Conservation (phyloP, 805 yeast species). For the Naumovozyma baii region DNA sequence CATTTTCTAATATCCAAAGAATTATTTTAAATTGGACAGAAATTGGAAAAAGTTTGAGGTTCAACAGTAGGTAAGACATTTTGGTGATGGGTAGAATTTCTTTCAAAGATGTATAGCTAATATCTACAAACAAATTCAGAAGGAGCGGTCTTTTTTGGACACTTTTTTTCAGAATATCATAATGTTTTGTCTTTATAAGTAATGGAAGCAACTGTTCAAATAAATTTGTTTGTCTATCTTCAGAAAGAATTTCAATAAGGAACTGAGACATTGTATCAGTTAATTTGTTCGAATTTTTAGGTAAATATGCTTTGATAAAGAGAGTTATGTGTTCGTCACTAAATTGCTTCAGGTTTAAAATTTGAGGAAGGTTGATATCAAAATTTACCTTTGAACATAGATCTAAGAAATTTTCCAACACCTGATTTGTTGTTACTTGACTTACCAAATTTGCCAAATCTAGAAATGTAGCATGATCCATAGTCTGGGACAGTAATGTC, state of each 20-base stretch:
- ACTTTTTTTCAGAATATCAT: constrained; percentile 4
- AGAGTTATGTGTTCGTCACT: constrained; percentile 5
- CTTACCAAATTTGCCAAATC: constrained; percentile 12
- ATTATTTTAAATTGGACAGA: constrained; percentile 4
- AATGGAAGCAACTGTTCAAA: constrained; percentile 1
- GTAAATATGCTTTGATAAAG: constrained; percentile 7
- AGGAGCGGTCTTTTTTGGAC: constrained; percentile 3
- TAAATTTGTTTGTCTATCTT: neutral
- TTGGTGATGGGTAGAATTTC: neutral
- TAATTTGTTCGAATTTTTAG: constrained; percentile 1
- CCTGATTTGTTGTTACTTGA: constrained; percentile 8
- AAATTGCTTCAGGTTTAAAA: constrained; percentile 9
- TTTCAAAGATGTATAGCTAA: neutral
- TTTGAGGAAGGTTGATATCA: constrained; percentile 4
- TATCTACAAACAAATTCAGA: neutral
- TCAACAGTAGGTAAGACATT: neutral
- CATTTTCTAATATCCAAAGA: constrained; percentile 4
- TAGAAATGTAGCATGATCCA: constrained; percentile 9
- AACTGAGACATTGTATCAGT: neutral
- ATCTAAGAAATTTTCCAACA: constrained; percentile 13
- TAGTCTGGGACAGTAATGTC: constrained; percentile 12
- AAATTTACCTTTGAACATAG: constrained; percentile 6
- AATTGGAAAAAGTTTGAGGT: constrained; percentile 1
- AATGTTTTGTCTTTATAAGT: neutral
- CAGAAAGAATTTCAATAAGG: constrained; percentile 1